phyloP scores from a whole-genome alignment of 1,284 basidiomycete genomes.

The Pseudozyma sp. region DNA sequence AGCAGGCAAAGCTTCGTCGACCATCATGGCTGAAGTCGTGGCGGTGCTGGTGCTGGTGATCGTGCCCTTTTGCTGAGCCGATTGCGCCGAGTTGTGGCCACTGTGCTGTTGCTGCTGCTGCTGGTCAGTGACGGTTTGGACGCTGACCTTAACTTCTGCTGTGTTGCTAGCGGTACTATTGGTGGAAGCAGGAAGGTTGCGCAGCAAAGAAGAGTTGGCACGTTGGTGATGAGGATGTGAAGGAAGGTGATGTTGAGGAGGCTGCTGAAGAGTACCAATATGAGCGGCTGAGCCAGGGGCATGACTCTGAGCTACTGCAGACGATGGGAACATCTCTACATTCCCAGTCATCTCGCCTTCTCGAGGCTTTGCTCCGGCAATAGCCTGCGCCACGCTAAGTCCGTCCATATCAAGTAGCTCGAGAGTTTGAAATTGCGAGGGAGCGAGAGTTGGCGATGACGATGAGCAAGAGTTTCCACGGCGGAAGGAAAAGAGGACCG shows the following conservation, averaged over 20 bases:
- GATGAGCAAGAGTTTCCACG: no score
- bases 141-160: conserved; percentile 9
- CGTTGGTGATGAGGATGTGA: conserved; percentile 8
- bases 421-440: no score
- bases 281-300: conserved; percentile 19
- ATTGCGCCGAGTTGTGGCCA: not conserved
- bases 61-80: conserved; percentile 1
- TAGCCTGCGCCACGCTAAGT: conserved; percentile 9
- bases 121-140: not conserved
- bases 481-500: no score
- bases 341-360: conserved; percentile 7
- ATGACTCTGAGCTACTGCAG: conserved; percentile 31
- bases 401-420: not conserved
- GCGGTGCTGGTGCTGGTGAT: conserved; percentile 22
- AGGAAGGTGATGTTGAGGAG: conserved; percentile 8
- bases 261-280: conserved; percentile 27
- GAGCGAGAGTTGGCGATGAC: no score
- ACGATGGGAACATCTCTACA: conserved; percentile 36
- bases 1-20: conserved; percentile 12
- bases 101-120: not conserved
- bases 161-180: conserved; percentile 11
- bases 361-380: not conserved
- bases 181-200: conserved; percentile 25
- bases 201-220: conserved; percentile 7
- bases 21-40: conserved; percentile 25